Conservation (phyloP, 371 early-diverging fungal species). For the Lichtheimia hyalospora region DNA sequence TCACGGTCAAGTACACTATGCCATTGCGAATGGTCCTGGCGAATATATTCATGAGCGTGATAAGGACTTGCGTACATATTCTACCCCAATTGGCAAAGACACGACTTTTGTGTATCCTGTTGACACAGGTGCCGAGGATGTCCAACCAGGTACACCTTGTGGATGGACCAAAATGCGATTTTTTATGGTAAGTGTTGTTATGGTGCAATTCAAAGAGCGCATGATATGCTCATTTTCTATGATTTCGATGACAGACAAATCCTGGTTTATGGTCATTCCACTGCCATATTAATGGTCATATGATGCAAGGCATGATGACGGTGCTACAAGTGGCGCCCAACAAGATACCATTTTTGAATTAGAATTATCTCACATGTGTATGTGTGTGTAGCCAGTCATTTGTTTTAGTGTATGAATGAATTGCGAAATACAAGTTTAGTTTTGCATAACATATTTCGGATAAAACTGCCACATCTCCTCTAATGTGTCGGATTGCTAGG, state of each 20-base stretch:
- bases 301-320: constrained; percentile 52
- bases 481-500: too few species aligned
- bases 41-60: constrained; percentile 25
- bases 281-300: constrained; percentile 54
- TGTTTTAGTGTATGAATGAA: too few species aligned
- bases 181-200: constrained; percentile 17
- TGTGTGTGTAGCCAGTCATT: too few species aligned
- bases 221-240: neutral
- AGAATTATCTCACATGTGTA: too few species aligned
- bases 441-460: too few species aligned
- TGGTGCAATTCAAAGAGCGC: neutral
- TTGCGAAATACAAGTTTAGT: too few species aligned
- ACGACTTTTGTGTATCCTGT: constrained; percentile 30
- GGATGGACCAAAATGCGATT: constrained; percentile 42
- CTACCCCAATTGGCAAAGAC: constrained; percentile 28
- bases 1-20: constrained; percentile 40
- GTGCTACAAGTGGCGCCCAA: constrained; percentile 38
- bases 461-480: too few species aligned
- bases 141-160: constrained; percentile 16
- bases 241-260: constrained; percentile 24
- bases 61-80: constrained; percentile 22
- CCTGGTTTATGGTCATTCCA: constrained; percentile 56
- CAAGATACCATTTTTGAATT: constrained; percentile 11
- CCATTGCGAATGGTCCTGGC: constrained; percentile 33
- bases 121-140: neutral